Evolutionary conservation across 148 eudicot genomes (phyloP).

Genomic region (Arbutus unedo): DNA sequence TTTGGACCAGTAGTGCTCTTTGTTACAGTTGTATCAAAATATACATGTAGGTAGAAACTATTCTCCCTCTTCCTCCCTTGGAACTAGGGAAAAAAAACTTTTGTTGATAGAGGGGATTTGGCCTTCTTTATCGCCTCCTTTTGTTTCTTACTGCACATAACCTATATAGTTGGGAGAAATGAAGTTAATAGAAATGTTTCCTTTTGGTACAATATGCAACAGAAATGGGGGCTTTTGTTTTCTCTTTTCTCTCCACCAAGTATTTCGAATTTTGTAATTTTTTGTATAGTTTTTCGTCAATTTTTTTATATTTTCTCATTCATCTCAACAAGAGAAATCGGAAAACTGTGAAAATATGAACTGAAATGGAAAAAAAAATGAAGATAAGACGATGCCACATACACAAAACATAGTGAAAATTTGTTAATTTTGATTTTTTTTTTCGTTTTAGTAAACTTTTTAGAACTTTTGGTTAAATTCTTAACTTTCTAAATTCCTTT

Average conservation of each 20-base stretch:
- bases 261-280: not conserved
- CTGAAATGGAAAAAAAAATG: too few species aligned
- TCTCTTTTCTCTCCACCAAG: not conserved
- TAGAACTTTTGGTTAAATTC: too few species aligned
- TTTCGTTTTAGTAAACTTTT: too few species aligned
- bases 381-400: too few species aligned
- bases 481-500: too few species aligned
- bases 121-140: not conserved
- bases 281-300: too few species aligned
- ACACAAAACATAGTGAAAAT: too few species aligned
- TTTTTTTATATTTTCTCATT: too few species aligned
- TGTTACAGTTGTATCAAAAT: not conserved
- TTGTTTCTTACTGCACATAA: not conserved
- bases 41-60: not conserved
- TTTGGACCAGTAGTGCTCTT: not conserved
- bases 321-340: too few species aligned
- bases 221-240: not conserved
- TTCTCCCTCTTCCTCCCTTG: not conserved
- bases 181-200: constrained; percentile 1
- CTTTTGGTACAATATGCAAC: not conserved
- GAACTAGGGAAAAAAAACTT: not conserved
- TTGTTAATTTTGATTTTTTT: too few species aligned
- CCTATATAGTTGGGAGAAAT: not conserved
- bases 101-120: not conserved
- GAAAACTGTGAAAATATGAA: too few species aligned